Base-by-base conservation (phyloP, 106 monocot species). In the Allium cepa region DNA sequence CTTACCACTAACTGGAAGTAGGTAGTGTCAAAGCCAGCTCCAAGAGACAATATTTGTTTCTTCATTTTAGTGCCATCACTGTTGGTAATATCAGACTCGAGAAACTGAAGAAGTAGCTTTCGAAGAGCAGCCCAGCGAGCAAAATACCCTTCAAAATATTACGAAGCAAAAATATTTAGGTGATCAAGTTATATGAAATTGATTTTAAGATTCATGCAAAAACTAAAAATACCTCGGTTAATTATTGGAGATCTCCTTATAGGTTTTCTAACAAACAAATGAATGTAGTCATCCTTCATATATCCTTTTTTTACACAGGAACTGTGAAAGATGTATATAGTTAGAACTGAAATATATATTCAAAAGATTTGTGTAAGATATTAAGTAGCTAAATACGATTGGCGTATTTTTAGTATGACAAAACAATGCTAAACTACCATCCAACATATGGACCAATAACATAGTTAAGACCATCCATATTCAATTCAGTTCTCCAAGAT, bases 21-120 rank as follows among this genome's bases (percentile, higher is more conserved):
- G 49, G 86, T 92, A 5, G 97, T 99, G 60, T 99, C 97, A 77
- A 99, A 99, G 47, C 97, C 97, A 68, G 97, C 97, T 56, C 97
- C 97, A 47, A 99, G 80, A 61, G 92, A 99, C 28, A 99, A 70
- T 70, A 99, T 82, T 62, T 99, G 97, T 76, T 92, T 99, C 72
- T 75, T 76, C 57, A 47, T 78, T 27, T 70, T 49, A 57, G 49
- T 77, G 45, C 60, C 63, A 27, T 66, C 69, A 36, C 61, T 50
- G 48, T 57, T 64, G 14, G 55, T 7, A 8, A 57, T 52, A 16
- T 77, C 75, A 26, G 80, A 56, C 57, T 73, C 73, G 52, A 99
- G 79, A 77, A 99, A 99, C 73, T 99, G 89, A 47, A 71, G 73
- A 45, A 99, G 82, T 10, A 99, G 82, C 75, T 85, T 84, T 27